A percentile compares a stretch with the other conserved stretches of the same genome.
These are phyloP conservation scores for Mikania micrantha DNA, from an alignment of 129 eudicot species.

Conservation along the genomic window DNA sequence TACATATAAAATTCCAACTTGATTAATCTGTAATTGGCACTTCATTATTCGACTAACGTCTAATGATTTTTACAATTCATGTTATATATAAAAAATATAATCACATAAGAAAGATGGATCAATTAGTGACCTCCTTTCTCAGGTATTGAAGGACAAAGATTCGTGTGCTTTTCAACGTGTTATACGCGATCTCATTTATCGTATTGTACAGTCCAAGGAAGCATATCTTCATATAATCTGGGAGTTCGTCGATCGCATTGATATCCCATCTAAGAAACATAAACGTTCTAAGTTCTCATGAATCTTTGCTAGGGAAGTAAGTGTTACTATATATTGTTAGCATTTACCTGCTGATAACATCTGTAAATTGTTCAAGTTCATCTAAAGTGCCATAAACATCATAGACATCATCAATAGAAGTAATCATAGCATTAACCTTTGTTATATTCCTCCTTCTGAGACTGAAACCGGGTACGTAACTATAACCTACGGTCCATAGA, in stretches of 20 bases:
- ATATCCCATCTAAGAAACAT: slow-evolving; percentile 33
- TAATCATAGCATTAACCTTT: too few species aligned
- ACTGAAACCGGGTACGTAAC: slow-evolving; percentile 19
- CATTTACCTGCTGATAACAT: slow-evolving; percentile 21
- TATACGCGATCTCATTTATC: slow-evolving; percentile 11
- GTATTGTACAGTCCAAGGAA: slow-evolving; percentile 26
- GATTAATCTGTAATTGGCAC: too few species aligned
- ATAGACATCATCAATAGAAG: too few species aligned
- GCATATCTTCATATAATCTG: slow-evolving; percentile 33
- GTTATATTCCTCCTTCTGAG: slow-evolving; percentile 18
- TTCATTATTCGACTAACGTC: too few species aligned
- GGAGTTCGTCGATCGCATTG: slow-evolving; percentile 20
- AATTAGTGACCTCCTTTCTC: slow-evolving; percentile 15
- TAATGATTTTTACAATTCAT: too few species aligned
- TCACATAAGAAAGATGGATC: background rate
- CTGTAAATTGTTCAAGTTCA: too few species aligned
- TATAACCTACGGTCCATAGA: slow-evolving; percentile 26
- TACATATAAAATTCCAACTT: too few species aligned
- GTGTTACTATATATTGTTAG: background rate
- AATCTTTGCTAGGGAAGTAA: background rate
- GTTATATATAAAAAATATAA: too few species aligned
- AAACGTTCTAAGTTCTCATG: background rate
- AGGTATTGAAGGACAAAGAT: slow-evolving; percentile 11
- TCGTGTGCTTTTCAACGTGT: slow-evolving; percentile 3
- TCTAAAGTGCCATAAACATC: too few species aligned